Evolutionary conservation across 768 basidiomycete species (phyloP).

Genomic region (Suillus placidus): DNA sequence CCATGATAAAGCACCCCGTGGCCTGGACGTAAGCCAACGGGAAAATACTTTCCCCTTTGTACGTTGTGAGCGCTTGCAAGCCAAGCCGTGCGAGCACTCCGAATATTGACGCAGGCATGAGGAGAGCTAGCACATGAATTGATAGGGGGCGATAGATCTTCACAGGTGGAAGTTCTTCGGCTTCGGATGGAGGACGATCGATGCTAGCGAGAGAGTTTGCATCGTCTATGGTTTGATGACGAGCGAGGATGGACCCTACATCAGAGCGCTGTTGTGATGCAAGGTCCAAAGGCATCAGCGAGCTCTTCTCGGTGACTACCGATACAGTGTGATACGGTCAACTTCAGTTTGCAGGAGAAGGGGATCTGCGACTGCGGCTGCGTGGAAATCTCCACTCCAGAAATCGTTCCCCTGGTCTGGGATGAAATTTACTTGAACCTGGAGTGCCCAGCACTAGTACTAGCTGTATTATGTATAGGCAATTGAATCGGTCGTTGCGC

Average conservation of each 20-base stretch:
- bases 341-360: not conserved
- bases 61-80: constrained; percentile 69
- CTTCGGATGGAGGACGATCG: constrained; percentile 42
- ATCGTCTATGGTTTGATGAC: constrained; percentile 34
- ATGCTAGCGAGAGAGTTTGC: constrained; percentile 44
- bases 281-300: not conserved
- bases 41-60: constrained; percentile 77
- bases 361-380: not conserved
- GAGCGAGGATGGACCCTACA: constrained; percentile 39
- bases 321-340: not conserved
- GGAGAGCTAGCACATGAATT: constrained; percentile 64
- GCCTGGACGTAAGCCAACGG: constrained; percentile 85
- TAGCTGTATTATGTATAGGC: not conserved
- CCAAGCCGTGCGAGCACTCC: constrained; percentile 87
- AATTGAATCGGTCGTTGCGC: not conserved
- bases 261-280: constrained; percentile 23
- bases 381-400: not conserved
- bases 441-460: not conserved
- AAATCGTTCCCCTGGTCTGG: not conserved
- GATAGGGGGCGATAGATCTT: constrained; percentile 57
- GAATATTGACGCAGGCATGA: constrained; percentile 81
- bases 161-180: constrained; percentile 34
- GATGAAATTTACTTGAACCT: not conserved
- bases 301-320: not conserved
- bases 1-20: constrained; percentile 92